A percentile compares a stretch with the other conserved stretches of the same genome.
Conservation (phyloP, 2,329 filamentous ascomycete species). For the Rosellinia necatrix region DNA sequence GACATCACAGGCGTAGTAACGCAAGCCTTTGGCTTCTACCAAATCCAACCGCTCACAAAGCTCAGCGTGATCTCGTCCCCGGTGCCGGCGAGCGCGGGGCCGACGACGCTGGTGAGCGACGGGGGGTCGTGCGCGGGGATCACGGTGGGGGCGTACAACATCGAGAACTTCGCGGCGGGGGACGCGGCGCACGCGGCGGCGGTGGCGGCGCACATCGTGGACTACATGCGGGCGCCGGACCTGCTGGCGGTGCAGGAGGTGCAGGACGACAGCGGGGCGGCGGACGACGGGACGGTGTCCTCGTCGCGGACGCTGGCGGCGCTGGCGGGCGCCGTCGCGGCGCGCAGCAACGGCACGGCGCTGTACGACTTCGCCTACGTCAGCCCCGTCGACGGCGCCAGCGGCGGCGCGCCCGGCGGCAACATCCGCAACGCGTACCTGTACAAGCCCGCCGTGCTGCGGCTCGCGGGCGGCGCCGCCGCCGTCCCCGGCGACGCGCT, state of each 20-base stretch:
- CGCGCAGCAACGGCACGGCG: constrained; percentile 47
- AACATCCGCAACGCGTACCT: constrained; percentile 75
- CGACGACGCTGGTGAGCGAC: constrained; percentile 58
- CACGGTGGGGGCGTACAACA: constrained; percentile 70
- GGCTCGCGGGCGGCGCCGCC: constrained; percentile 60
- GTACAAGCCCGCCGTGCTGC: constrained; percentile 64
- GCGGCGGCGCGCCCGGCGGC: constrained; percentile 70
- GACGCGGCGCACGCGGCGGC: constrained; percentile 56
- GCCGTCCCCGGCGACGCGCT: constrained; percentile 52
- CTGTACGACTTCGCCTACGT: constrained; percentile 65
- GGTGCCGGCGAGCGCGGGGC: constrained; percentile 51
- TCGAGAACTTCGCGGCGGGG: constrained; percentile 67
- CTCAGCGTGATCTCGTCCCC: constrained; percentile 52
- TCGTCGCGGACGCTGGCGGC: constrained; percentile 64
- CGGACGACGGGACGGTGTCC: constrained; percentile 60
- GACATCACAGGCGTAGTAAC: constrained; percentile 69
- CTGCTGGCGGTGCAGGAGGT: constrained; percentile 73
- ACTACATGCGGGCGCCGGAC: constrained; percentile 66
- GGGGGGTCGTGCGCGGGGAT: constrained; percentile 64
- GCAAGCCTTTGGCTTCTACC: constrained; percentile 71
- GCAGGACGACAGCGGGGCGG: constrained; percentile 67
- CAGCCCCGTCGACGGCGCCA: constrained; percentile 60
- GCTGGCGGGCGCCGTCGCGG: constrained; percentile 57
- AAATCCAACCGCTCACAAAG: constrained; percentile 66
- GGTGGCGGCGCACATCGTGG: constrained; percentile 68